Evolutionary conservation across 73 alveolate genomes (phyloP).

Genomic region (Loxodes magnus): DNA sequence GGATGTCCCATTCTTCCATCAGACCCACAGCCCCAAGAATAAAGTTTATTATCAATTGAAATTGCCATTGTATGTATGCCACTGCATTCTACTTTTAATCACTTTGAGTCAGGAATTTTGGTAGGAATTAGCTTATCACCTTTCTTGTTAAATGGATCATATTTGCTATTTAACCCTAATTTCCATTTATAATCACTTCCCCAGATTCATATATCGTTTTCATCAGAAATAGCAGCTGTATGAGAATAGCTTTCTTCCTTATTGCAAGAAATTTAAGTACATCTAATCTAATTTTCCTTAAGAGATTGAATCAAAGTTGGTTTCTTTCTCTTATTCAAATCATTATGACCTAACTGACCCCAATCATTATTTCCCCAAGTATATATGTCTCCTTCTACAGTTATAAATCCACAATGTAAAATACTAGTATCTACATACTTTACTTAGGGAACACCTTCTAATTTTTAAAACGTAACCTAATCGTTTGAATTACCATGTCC

Average conservation of each 20-base stretch:
- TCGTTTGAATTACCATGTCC: not conserved
- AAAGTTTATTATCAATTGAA: conserved; percentile 21
- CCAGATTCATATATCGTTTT: conserved; percentile 45
- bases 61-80: conserved; percentile 51
- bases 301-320: conserved; percentile 14
- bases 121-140: conserved; percentile 19
- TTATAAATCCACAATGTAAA: conserved; percentile 16
- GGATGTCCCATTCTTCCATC: conserved; percentile 74
- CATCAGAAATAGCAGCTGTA: conserved; percentile 33
- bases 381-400: conserved; percentile 20
- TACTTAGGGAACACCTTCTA: not conserved
- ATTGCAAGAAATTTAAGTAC: conserved; percentile 57
- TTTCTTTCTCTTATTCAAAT: not conserved
- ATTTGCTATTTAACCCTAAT: conserved; percentile 26
- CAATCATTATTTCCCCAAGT: conserved; percentile 47
- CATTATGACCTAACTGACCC: conserved; percentile 26
- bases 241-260: conserved; percentile 56
- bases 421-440: not conserved
- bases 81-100: conserved; percentile 25
- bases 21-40: conserved; percentile 70
- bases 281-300: conserved; percentile 6
- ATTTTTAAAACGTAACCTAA: not conserved
- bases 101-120: conserved; percentile 8
- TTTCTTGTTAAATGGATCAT: conserved; percentile 51
- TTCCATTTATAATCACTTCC: conserved; percentile 69